A percentile compares a stretch with the other conserved stretches of the same genome.
Conservation (phyloP, 23 red algal genomes). For the Agarophyton chilense region DNA sequence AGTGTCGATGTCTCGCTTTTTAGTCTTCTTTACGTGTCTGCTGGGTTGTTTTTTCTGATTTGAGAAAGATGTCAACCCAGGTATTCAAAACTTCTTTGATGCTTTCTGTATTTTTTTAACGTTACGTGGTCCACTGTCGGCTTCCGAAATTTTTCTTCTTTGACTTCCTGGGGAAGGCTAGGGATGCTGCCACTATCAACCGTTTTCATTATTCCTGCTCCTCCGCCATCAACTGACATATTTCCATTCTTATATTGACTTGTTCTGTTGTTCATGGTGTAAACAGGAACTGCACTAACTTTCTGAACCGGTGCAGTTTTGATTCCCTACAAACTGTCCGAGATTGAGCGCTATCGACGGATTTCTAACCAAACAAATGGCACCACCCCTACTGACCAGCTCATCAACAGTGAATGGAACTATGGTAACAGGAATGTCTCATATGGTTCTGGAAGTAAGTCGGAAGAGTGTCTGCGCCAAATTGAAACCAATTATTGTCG, state of each 20-base stretch:
- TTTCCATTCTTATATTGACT: background rate
- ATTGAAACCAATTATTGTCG: no score
- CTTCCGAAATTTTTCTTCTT: constrained; percentile 47
- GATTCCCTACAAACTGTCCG: constrained; percentile 50
- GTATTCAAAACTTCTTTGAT: constrained; percentile 56
- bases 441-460: background rate
- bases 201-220: background rate
- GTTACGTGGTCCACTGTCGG: constrained; percentile 63
- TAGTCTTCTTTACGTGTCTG: constrained; percentile 66
- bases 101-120: constrained; percentile 69
- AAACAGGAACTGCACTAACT: constrained; percentile 51
- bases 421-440: background rate
- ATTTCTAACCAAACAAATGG: constrained; percentile 28
- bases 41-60: constrained; percentile 66
- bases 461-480: no score
- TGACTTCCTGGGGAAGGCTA: constrained; percentile 30
- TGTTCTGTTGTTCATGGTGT: background rate
- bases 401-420: background rate
- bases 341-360: constrained; percentile 35
- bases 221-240: background rate
- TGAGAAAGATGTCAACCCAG: constrained; percentile 71
- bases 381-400: background rate
- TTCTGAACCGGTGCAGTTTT: constrained; percentile 55
- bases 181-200: background rate
- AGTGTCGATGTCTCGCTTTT: constrained; percentile 50